Conservation (phyloP, 345 rosid genomes). For the Sonneratia caseolaris region DNA sequence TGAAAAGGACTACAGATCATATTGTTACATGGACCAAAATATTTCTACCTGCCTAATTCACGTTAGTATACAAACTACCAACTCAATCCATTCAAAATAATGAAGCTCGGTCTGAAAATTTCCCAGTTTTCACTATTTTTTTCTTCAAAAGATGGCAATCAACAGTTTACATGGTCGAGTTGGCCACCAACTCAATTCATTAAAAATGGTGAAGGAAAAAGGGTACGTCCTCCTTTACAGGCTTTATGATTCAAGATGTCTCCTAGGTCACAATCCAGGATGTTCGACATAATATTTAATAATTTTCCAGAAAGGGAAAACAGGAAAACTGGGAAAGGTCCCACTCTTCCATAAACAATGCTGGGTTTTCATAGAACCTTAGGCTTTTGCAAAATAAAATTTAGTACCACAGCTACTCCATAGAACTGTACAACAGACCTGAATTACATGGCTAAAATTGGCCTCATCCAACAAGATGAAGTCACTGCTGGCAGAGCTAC, state of each 20-base stretch:
- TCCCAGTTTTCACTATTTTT: background rate
- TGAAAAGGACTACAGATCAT: background rate
- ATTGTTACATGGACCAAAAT: background rate
- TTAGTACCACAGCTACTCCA: background rate
- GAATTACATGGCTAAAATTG: conserved; percentile 59
- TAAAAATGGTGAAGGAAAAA: background rate
- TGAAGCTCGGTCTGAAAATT: background rate
- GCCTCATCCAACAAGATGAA: conserved; percentile 67
- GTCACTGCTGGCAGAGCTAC: conserved; percentile 73
- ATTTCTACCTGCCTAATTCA: background rate
- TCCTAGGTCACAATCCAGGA: background rate
- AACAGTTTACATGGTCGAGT: background rate
- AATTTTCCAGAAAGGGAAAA: background rate
- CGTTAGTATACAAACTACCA: background rate
- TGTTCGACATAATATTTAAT: background rate
- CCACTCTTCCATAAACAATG: background rate
- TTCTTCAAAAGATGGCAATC: background rate
- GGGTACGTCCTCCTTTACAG: background rate
- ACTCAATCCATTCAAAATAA: background rate
- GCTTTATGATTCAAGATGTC: background rate
- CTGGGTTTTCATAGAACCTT: background rate
- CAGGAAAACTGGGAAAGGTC: background rate
- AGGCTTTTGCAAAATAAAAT: background rate
- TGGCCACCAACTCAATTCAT: background rate
- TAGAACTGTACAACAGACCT: conserved; percentile 41